These are phyloP conservation scores for Santalum album DNA, from an alignment of 164 flowering plant genomes.

Conservation along the genomic window DNA sequence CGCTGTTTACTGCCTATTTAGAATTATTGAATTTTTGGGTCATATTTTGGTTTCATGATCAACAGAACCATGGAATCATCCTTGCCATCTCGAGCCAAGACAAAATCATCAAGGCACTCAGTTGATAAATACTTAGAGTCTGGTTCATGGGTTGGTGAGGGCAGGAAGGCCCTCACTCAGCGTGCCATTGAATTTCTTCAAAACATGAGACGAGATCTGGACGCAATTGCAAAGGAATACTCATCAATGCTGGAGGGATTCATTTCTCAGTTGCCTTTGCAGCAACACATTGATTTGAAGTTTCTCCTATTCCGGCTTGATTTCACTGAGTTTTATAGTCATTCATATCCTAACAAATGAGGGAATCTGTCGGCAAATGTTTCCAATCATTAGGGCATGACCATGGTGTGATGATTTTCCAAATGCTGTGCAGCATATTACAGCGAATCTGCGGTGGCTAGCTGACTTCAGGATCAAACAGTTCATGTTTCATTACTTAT, in stretches of 20 bases:
- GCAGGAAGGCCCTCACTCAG: constrained; percentile 77
- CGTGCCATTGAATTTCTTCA: constrained; percentile 74
- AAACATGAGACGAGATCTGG: constrained; percentile 64
- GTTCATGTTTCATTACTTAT: constrained; percentile 10
- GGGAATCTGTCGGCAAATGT: constrained; percentile 7
- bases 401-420: not conserved
- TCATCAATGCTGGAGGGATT: constrained; percentile 67
- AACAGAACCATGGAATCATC: constrained; percentile 46
- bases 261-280: constrained; percentile 81
- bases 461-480: constrained; percentile 8
- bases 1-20: too few relatives aligned
- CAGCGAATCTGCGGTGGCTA: constrained; percentile 4
- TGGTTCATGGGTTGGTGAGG: constrained; percentile 64
- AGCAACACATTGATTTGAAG: constrained; percentile 89
- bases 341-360: constrained; percentile 22
- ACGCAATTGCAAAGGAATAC: constrained; percentile 62
- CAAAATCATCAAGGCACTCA: constrained; percentile 23
- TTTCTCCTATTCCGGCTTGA: constrained; percentile 90
- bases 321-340: constrained; percentile 89
- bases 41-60: constrained; percentile 6
- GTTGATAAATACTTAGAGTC: constrained; percentile 30
- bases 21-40: constrained; percentile 2
- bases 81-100: constrained; percentile 32
- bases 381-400: too few relatives aligned
- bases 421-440: not conserved